A percentile compares a stretch with the other conserved stretches of the same genome.
These are phyloP conservation scores for Nicotiana noctiflora DNA, from an alignment of 257 asterid genomes.

Conservation along the genomic window DNA sequence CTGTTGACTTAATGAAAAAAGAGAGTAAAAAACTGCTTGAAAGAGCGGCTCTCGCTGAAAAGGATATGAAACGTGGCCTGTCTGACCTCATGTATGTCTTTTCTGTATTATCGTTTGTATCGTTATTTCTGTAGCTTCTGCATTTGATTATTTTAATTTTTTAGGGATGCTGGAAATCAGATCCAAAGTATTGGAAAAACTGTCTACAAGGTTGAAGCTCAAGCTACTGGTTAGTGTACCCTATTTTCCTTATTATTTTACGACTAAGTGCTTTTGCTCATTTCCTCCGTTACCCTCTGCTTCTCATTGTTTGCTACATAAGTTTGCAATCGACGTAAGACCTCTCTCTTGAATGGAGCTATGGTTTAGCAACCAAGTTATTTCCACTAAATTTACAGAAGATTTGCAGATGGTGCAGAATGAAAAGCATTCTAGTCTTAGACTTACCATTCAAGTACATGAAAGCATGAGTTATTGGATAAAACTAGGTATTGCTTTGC, in stretches of 20 bases:
- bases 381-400: neutral
- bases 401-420: conserved; percentile 1
- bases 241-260: neutral
- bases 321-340: neutral
- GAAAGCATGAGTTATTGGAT: neutral
- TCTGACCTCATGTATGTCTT: conserved; percentile 50
- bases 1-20: conserved; percentile 78
- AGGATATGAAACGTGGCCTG: conserved; percentile 71
- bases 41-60: conserved; percentile 82
- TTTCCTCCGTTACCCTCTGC: neutral
- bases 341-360: neutral
- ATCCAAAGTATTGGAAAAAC: conserved; percentile 57
- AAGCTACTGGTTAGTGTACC: conserved; percentile 60
- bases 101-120: conserved; percentile 3
- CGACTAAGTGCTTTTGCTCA: neutral
- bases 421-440: neutral
- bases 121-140: conserved; percentile 17
- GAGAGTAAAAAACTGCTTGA: conserved; percentile 80
- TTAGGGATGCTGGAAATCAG: conserved; percentile 71
- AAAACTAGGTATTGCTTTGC: neutral
- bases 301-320: neutral
- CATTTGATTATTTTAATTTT: conserved; percentile 18
- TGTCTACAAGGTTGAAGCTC: conserved; percentile 65
- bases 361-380: neutral
- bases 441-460: neutral